Base-by-base conservation (phyloP, 495 filamentous ascomycete genomes). In the Peziza echinospora region DNA sequence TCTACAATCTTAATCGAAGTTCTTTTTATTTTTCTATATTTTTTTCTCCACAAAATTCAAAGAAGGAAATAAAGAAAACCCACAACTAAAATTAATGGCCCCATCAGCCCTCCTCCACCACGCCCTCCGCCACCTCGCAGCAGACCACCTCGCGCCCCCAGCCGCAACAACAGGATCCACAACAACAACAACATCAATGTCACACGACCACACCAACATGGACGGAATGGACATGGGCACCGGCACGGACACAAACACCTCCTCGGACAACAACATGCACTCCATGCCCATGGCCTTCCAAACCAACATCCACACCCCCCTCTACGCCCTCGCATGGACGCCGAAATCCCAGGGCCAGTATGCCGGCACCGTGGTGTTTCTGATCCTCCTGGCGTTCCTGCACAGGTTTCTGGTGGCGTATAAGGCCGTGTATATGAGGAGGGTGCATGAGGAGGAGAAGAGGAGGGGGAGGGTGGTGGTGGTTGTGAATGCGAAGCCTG, bases 301-400 rank as follows among this genome's bases (percentile, higher is more conserved):
- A 47, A 76, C 69, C 54, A 60, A 64, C 48, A 76, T 72, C 40
- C 64, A 56, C 50, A 86, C 81, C 0, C 67, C 84, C 0, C 74
- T 93, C 50, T 93, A 72, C 69, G 80, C 82, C 5, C 51, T 63
- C 0, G 50, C 62, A 25, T 94, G 85, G 84, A 77, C 75, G 5
- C 87, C 86, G 9, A 64, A 55, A 5, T 71, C 62, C 16, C 66
- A 69, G 0, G 80, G 78, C 45, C 53, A 65, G 44, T 94, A 93
- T 59, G 84, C 80, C 5, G 46, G 68, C 58, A 28, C 67, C 56
- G 50, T 70, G 62, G 47, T 71, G 62, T 24, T 71, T 63, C 26
- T 60, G 5, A 45, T 62, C 52, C 6, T 63, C 53, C 5, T 54
- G 13, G 13, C 77, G 13, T 65, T 77, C 49, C 53, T 80, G 46